Percentiles rank a stretch among this genome's conserved stretches.
Conservation (phyloP, 1,284 basidiomycete species). For the Sparassis latifolia region DNA sequence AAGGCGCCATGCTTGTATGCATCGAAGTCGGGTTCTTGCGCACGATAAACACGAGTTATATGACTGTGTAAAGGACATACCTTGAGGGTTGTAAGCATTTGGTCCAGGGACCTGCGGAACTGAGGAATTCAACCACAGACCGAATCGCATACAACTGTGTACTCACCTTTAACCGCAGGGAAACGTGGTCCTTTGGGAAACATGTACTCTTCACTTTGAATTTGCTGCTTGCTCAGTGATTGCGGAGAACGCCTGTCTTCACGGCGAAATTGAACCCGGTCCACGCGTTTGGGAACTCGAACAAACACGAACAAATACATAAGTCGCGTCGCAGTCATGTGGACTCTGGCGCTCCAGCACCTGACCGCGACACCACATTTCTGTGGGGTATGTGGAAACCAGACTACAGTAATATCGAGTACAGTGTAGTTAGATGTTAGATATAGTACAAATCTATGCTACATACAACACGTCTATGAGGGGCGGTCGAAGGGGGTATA, state of each 20-base stretch:
- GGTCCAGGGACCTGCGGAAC: conserved; percentile 24
- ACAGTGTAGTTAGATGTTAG: too few relatives aligned
- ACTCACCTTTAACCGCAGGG: conserved; percentile 17
- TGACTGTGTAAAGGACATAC: conserved; percentile 2
- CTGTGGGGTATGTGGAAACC: too few relatives aligned
- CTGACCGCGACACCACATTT: too few relatives aligned
- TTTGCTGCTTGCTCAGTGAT: not conserved
- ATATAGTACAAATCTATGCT: too few relatives aligned
- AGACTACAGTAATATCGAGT: too few relatives aligned
- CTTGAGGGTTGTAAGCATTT: conserved; percentile 22
- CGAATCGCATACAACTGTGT: not conserved
- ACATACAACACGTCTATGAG: too few relatives aligned
- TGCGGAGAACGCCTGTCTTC: not conserved
- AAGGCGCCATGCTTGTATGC: conserved; percentile 50
- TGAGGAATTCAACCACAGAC: not conserved
- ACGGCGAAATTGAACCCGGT: not conserved
- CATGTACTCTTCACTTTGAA: conserved; percentile 6
- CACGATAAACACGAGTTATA: not conserved
- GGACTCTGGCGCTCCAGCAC: too few relatives aligned
- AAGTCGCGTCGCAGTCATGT: too few relatives aligned
- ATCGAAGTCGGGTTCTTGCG: conserved; percentile 36
- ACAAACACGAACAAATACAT: too few relatives aligned
- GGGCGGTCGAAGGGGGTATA: conserved; percentile 29
- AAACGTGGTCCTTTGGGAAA: conserved; percentile 21
- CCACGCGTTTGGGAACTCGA: too few relatives aligned